phyloP scores from a whole-genome alignment of 83 land plant genomes.

The Thuja plicata region DNA sequence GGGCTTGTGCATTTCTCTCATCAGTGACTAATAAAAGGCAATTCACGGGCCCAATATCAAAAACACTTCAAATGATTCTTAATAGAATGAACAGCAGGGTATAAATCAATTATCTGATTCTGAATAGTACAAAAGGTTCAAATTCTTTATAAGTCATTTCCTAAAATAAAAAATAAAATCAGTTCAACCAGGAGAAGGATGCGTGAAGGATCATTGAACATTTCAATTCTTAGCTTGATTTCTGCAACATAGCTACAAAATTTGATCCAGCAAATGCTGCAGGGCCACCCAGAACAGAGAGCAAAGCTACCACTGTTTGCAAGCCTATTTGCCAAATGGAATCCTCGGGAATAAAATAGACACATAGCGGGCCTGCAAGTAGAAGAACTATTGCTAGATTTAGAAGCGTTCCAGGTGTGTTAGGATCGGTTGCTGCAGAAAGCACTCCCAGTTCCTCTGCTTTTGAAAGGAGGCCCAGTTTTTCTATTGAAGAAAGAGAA shows the following conservation, averaged over 20 bases:
- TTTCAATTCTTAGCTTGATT: conserved; percentile 13
- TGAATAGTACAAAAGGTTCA: not conserved
- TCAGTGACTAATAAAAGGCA: not conserved
- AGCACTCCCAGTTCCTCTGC: conserved; percentile 92
- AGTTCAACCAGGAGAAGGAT: not conserved
- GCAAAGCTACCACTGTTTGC: conserved; percentile 71
- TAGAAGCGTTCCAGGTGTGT: conserved; percentile 67
- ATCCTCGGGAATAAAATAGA: conserved; percentile 83
- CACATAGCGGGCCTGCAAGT: conserved; percentile 67
- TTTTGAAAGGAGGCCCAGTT: conserved; percentile 90
- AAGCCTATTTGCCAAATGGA: conserved; percentile 57
- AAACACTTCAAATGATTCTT: not conserved
- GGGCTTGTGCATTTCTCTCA: not conserved
- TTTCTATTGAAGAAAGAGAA: conserved; percentile 84
- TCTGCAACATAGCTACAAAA: conserved; percentile 88
- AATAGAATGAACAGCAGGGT: not conserved
- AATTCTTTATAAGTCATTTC: not conserved
- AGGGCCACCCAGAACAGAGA: conserved; percentile 82
- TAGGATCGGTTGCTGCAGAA: conserved; percentile 89
- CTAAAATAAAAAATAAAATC: not conserved
- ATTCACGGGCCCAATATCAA: not conserved
- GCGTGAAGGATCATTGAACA: not conserved
- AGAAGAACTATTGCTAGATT: conserved; percentile 66
- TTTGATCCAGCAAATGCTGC: conserved; percentile 94
- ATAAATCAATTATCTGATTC: not conserved